These are phyloP conservation scores for Aspergillus glaucus DNA, from an alignment of 2,329 filamentous ascomycete genomes.

Conservation along the genomic window DNA sequence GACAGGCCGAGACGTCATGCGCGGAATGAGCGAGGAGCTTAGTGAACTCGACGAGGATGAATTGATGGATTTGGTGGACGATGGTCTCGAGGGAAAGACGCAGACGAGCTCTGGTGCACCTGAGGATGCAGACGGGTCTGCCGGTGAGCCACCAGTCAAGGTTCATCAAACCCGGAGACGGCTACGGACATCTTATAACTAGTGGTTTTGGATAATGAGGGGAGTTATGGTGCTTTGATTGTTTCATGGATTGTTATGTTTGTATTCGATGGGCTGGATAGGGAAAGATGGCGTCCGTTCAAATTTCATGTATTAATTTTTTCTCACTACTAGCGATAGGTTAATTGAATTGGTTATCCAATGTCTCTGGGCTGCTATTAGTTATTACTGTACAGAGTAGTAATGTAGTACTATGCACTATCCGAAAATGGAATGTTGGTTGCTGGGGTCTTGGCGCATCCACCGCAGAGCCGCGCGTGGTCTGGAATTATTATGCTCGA, in stretches of 20 bases:
- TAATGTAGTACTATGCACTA: too few species aligned
- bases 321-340: too few species aligned
- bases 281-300: too few species aligned
- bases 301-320: too few species aligned
- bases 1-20: conserved; percentile 64
- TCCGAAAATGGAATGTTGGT: too few species aligned
- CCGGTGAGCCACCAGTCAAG: conserved; percentile 10
- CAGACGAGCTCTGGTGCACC: conserved; percentile 10
- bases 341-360: too few species aligned
- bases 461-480: conserved; percentile 5
- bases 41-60: conserved; percentile 91
- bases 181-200: conserved; percentile 1
- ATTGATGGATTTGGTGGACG: conserved; percentile 59
- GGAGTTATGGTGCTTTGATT: conserved; percentile 17
- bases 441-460: conserved; percentile 3
- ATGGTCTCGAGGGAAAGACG: conserved; percentile 38
- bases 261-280: too few species aligned
- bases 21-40: conserved; percentile 74
- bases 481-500: neutral
- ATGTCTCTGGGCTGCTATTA: too few species aligned
- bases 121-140: conserved; percentile 2
- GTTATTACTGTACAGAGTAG: too few species aligned
- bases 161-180: conserved; percentile 25
- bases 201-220: conserved; percentile 8
- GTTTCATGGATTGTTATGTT: too few species aligned